Evolutionary conservation across 1,139 yeast genomes (phyloP).

Genomic region (Saccharomyces hybrid): DNA sequence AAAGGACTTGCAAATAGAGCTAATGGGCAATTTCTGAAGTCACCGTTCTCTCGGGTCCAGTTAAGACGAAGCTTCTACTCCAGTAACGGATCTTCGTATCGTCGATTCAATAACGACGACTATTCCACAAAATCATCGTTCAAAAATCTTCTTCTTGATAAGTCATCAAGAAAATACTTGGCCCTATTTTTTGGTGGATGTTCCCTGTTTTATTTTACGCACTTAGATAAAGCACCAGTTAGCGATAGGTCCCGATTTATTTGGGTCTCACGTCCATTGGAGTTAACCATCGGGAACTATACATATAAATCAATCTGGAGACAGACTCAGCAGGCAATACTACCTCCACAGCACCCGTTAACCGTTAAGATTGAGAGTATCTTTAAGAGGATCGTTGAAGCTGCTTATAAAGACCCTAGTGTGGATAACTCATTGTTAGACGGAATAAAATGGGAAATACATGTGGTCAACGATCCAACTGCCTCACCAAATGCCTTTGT

Average conservation of each 20-base stretch:
- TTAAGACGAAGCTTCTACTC: background rate
- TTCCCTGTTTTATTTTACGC: conserved; percentile 50
- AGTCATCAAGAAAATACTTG: conserved; percentile 24
- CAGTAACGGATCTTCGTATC: conserved; percentile 14
- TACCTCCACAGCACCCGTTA: conserved; percentile 49
- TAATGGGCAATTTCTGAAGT: background rate
- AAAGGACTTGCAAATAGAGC: background rate
- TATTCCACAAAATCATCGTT: conserved; percentile 9
- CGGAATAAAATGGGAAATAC: conserved; percentile 62
- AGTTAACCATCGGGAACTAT: conserved; percentile 56
- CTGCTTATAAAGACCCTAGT: conserved; percentile 41
- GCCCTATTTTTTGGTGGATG: conserved; percentile 30
- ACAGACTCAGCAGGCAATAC: conserved; percentile 40
- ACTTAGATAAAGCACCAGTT: conserved; percentile 76
- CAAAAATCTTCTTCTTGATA: conserved; percentile 19
- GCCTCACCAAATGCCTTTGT: conserved; percentile 93
- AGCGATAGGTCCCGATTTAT: conserved; percentile 68
- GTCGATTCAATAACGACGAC: conserved; percentile 27
- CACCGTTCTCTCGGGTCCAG: background rate
- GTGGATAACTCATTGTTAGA: conserved; percentile 28
- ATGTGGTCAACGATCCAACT: conserved; percentile 63
- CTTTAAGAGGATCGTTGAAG: conserved; percentile 57
- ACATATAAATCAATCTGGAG: conserved; percentile 55
- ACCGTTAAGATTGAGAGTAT: conserved; percentile 50
- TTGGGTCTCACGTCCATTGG: conserved; percentile 64